Base-by-base conservation (phyloP, 2,329 filamentous ascomycete genomes). In the Colletotrichum acutatum region DNA sequence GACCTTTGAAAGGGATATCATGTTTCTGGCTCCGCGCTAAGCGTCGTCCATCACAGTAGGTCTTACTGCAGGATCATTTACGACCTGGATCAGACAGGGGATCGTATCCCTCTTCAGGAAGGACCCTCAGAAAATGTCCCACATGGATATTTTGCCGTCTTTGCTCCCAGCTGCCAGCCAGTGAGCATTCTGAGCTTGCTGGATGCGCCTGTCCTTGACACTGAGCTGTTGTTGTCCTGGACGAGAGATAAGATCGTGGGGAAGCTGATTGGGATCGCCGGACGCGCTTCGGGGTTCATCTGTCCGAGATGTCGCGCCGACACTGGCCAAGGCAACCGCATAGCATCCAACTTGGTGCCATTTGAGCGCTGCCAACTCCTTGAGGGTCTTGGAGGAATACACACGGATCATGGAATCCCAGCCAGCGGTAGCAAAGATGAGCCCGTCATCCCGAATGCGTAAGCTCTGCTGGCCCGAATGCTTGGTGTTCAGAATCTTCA, bases 281-380 rank as follows among this genome's bases (percentile, higher is more conserved):
- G 64, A 56, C 34, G 49, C 65, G 59, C 53, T 59, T 64, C 53
- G 65, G 34, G 65, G 65, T 37, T 58, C 68, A n/a, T 34, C 37
- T 63, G 14, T 46, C 74, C 63, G 49, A 24, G 68, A 9, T 7
- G 53, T 49, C 34, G 53, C 49, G 14, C 65, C 60, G 24, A 90
- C 76, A 28, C 83, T 78, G 1, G 90, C 92, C 84, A 98, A 97
- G 0, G 90, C 92, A 22, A 94, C 88, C 4, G 94, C 90, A 83
- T 97, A 98, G 75, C 94, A 95, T 1, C 95, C 95, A 37, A 94
- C 92, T 76, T 93, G 91, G 82, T 98, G 97, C 96, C 96, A 98
- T 82, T 97, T 97, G 75, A 98, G 84, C 67, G 98, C 95, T 0
- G 96, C 97, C 12, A 98, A 83, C 82, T 98, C 95, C 78, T 92